phyloP scores from a whole-genome alignment of 768 basidiomycete genomes.

The Dacryopinax primogenitus region DNA sequence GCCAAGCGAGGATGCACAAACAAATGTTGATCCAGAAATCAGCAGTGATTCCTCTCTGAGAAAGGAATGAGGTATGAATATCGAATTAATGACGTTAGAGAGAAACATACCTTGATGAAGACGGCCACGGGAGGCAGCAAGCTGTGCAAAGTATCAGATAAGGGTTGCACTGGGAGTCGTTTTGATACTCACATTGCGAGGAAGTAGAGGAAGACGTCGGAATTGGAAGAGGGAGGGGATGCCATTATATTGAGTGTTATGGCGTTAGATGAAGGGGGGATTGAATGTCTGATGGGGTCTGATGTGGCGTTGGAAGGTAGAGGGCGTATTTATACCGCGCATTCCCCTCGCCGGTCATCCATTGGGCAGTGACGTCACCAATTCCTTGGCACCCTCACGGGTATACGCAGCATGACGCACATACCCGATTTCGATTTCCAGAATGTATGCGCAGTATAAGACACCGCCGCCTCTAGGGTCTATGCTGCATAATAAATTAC shows the following conservation, averaged over 20 bases:
- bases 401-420: too few species aligned
- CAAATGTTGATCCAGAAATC: conserved; percentile 32
- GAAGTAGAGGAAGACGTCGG: conserved; percentile 31
- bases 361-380: conserved; percentile 6
- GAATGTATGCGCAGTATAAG: too few species aligned
- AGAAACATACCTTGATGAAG: conserved; percentile 16
- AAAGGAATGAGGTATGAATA: background rate
- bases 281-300: background rate
- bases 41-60: conserved; percentile 11
- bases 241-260: conserved; percentile 18
- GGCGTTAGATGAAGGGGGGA: background rate
- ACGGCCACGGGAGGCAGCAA: conserved; percentile 25
- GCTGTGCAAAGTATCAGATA: conserved; percentile 14
- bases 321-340: too few species aligned
- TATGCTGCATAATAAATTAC: conserved; percentile 1
- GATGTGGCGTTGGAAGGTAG: background rate
- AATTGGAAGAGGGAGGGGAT: conserved; percentile 22
- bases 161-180: background rate
- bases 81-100: conserved; percentile 11
- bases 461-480: too few species aligned
- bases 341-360: too few species aligned
- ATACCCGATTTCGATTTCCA: too few species aligned
- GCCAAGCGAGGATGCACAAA: conserved; percentile 37
- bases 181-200: conserved; percentile 23
- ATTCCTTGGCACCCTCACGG: too few species aligned